Evolutionary conservation across 164 flowering plant species (phyloP).

Genomic region (Tinospora cordifolia): DNA sequence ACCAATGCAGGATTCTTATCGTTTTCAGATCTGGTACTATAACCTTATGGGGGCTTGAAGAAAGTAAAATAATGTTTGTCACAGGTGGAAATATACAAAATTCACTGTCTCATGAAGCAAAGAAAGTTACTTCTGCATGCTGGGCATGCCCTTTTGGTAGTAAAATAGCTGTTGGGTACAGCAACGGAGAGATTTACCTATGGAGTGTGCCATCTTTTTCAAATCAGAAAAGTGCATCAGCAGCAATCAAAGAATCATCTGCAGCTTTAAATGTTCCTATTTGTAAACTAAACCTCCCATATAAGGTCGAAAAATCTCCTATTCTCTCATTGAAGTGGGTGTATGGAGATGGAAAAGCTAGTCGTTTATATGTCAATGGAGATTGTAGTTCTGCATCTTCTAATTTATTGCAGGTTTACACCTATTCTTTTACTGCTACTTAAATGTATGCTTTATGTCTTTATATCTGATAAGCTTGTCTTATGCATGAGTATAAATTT

Average conservation of each 20-base stretch:
- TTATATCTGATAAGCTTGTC: neutral
- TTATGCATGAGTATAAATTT: neutral
- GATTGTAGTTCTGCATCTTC: conserved; percentile 32
- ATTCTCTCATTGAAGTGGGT: conserved; percentile 61
- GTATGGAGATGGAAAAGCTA: conserved; percentile 60
- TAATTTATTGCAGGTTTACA: conserved; percentile 62
- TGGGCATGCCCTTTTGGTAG: conserved; percentile 87
- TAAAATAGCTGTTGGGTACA: conserved; percentile 72
- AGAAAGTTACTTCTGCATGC: conserved; percentile 71
- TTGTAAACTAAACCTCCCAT: conserved; percentile 73
- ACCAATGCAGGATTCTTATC: conserved; percentile 57
- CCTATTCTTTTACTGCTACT: neutral
- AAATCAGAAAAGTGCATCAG: conserved; percentile 24
- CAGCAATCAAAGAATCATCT: conserved; percentile 23
- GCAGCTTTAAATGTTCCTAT: conserved; percentile 38
- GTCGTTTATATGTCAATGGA: conserved; percentile 67
- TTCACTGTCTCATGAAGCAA: conserved; percentile 39
- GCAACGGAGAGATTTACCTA: conserved; percentile 64
- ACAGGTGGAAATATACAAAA: conserved; percentile 43
- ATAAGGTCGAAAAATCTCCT: conserved; percentile 69
- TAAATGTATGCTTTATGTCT: neutral
- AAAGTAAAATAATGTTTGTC: conserved; percentile 46
- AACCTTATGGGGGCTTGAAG: conserved; percentile 63
- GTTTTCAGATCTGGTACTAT: conserved; percentile 63
- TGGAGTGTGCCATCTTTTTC: conserved; percentile 45